A percentile compares a stretch with the other conserved stretches of the same genome.
Evolutionary conservation across 331 rosid species (phyloP).

Genomic region (Dryas integrifolia): DNA sequence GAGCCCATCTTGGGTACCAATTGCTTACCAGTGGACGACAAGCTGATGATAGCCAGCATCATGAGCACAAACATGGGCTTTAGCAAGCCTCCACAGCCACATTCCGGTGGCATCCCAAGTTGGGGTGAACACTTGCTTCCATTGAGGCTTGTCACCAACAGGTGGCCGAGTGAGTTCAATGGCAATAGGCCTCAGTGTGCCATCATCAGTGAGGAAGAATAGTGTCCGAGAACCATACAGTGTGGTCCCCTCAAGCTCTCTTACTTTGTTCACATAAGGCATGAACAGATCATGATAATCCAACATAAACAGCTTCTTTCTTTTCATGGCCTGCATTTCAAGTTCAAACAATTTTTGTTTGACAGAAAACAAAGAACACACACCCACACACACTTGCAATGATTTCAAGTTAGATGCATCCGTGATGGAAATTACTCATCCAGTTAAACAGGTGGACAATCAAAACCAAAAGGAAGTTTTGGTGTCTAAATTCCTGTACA

Average conservation of each 20-base stretch:
- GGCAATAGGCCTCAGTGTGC: slow-evolving; percentile 61
- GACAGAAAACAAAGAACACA: background rate
- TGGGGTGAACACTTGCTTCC: slow-evolving; percentile 57
- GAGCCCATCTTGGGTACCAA: background rate
- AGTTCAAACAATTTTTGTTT: background rate
- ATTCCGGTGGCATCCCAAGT: slow-evolving; percentile 38
- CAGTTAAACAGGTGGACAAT: no score
- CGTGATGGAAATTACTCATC: no score
- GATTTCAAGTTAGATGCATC: no score
- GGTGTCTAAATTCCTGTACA: background rate
- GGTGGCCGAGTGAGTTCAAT: slow-evolving; percentile 63
- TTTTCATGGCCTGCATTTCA: slow-evolving; percentile 40
- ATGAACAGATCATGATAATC: slow-evolving; percentile 54
- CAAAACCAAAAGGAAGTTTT: no score
- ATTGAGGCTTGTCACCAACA: slow-evolving; percentile 44
- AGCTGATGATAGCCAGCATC: slow-evolving; percentile 65
- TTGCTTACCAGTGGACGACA: slow-evolving; percentile 49
- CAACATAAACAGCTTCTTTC: slow-evolving; percentile 51
- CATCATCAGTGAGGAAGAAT: slow-evolving; percentile 50
- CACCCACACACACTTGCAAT: no score
- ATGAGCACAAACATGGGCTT: slow-evolving; percentile 54
- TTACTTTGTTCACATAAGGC: slow-evolving; percentile 61
- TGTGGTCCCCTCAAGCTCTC: slow-evolving; percentile 46
- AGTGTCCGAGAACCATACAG: slow-evolving; percentile 67
- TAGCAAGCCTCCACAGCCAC: slow-evolving; percentile 67